Evolutionary conservation across 352 stramenopile species (phyloP).

Genomic region (Phytophthora quininea): DNA sequence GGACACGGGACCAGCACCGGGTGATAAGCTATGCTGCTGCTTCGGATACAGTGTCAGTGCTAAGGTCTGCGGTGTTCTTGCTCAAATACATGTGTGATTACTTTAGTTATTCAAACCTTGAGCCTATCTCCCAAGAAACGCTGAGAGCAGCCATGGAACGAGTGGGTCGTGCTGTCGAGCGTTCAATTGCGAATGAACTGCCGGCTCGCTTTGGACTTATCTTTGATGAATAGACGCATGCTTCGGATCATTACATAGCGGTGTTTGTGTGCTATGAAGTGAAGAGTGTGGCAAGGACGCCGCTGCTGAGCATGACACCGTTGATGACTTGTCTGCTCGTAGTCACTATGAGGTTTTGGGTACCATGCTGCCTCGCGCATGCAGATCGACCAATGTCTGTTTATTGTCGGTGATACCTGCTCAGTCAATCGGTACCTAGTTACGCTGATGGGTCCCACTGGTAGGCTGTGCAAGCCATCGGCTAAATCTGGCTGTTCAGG

Average conservation of each 20-base stretch:
- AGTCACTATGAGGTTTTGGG: slow-evolving; percentile 9
- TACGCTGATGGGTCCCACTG: slow-evolving; percentile 8
- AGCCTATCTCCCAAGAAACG: background rate
- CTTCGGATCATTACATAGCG: slow-evolving; percentile 3
- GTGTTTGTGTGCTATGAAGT: slow-evolving; percentile 13
- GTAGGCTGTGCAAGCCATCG: slow-evolving; percentile 25
- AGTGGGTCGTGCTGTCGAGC: background rate
- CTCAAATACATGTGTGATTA: background rate
- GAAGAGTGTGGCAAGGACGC: background rate
- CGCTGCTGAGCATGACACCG: slow-evolving; percentile 12
- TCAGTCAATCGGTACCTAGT: slow-evolving; percentile 10
- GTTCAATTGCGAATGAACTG: slow-evolving; percentile 1
- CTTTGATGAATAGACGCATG: slow-evolving; percentile 5
- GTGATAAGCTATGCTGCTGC: no score
- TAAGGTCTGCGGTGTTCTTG: no score
- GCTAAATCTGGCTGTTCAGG: slow-evolving; percentile 13
- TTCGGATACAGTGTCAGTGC: no score
- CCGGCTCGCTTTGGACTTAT: slow-evolving; percentile 3
- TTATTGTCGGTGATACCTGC: slow-evolving; percentile 26
- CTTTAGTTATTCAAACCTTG: background rate
- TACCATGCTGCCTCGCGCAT: slow-evolving; percentile 7
- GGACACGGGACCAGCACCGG: no score
- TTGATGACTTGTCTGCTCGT: slow-evolving; percentile 15
- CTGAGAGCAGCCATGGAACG: background rate
- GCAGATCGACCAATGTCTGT: slow-evolving; percentile 1